A percentile compares a stretch with the other conserved stretches of the same genome.
Evolutionary conservation across 352 stramenopile species (phyloP).

Genomic region (Pythium coloratum): DNA sequence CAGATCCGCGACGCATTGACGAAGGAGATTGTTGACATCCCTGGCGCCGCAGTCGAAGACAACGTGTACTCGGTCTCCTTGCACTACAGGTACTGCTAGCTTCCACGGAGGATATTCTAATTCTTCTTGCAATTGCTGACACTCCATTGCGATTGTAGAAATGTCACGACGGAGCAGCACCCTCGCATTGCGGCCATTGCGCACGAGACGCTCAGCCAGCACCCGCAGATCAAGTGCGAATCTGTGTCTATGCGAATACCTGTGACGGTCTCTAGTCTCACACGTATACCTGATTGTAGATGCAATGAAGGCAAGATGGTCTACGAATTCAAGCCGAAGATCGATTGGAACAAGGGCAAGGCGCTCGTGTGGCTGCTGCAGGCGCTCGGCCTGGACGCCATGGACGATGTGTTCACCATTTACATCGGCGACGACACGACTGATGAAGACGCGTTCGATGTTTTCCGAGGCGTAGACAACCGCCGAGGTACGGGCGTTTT

Average conservation of each 20-base stretch:
- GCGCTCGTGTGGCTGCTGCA: slow-evolving; percentile 86
- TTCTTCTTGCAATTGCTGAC: background rate
- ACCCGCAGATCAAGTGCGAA: slow-evolving; percentile 62
- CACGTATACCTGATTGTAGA: slow-evolving; percentile 22
- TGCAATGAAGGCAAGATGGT: slow-evolving; percentile 89
- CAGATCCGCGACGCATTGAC: slow-evolving; percentile 53
- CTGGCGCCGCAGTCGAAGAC: slow-evolving; percentile 82
- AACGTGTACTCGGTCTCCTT: slow-evolving; percentile 90
- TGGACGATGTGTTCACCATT: slow-evolving; percentile 87
- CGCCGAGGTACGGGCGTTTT: slow-evolving; percentile 39
- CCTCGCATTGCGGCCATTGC: slow-evolving; percentile 52
- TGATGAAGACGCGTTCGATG: slow-evolving; percentile 84
- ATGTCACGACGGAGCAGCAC: slow-evolving; percentile 45
- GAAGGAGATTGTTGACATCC: slow-evolving; percentile 44
- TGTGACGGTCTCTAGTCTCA: background rate
- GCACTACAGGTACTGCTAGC: slow-evolving; percentile 68
- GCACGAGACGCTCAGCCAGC: slow-evolving; percentile 34
- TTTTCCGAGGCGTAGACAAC: slow-evolving; percentile 53
- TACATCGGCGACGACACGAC: slow-evolving; percentile 93
- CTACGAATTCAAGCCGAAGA: slow-evolving; percentile 90
- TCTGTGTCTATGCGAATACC: background rate
- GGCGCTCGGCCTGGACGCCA: slow-evolving; percentile 63
- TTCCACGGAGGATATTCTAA: too few relatives aligned
- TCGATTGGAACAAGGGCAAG: slow-evolving; percentile 93
- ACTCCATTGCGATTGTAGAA: slow-evolving; percentile 33